phyloP scores from a whole-genome alignment of 176 grass and related monocot genomes.

The Paspalum notatum region DNA sequence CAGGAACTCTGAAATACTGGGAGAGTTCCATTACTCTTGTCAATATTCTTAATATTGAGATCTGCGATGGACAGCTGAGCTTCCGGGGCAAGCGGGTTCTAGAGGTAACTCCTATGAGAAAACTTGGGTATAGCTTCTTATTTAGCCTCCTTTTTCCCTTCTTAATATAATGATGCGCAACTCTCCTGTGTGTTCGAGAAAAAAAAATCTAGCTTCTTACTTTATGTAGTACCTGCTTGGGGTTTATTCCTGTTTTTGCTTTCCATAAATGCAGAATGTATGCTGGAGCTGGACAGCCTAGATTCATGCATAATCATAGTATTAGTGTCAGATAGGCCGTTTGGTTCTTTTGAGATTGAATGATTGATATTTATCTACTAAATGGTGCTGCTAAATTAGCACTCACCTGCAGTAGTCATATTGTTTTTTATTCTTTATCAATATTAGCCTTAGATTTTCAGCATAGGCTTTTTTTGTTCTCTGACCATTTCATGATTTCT shows the following conservation, averaged over 20 bases:
- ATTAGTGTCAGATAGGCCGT: background rate
- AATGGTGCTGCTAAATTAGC: conserved; percentile 12
- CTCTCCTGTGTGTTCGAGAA: too few relatives aligned
- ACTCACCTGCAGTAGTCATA: background rate
- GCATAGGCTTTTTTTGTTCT: background rate
- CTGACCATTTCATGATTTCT: conserved; percentile 12
- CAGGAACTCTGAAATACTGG: conserved; percentile 78
- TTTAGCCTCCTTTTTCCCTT: too few relatives aligned
- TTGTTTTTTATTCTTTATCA: background rate
- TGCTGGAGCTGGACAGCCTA: background rate
- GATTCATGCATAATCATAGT: conserved; percentile 28
- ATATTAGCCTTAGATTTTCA: background rate
- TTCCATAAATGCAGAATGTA: conserved; percentile 28
- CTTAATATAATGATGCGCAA: too few relatives aligned
- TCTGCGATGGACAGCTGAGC: conserved; percentile 84
- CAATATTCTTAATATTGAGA: conserved; percentile 83
- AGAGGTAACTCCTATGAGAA: conserved; percentile 59
- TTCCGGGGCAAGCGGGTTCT: conserved; percentile 91
- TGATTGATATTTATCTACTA: background rate
- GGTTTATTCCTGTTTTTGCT: conserved; percentile 21
- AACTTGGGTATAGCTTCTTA: too few relatives aligned
- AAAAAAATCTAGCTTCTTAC: conserved; percentile 24
- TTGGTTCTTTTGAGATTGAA: background rate
- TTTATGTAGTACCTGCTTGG: conserved; percentile 8
- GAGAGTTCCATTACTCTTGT: conserved; percentile 86